Evolutionary conservation across 768 basidiomycete species (phyloP), one percentile per base, ranked within the genome.

Genomic region (Cyclocybe aegerita): DNA sequence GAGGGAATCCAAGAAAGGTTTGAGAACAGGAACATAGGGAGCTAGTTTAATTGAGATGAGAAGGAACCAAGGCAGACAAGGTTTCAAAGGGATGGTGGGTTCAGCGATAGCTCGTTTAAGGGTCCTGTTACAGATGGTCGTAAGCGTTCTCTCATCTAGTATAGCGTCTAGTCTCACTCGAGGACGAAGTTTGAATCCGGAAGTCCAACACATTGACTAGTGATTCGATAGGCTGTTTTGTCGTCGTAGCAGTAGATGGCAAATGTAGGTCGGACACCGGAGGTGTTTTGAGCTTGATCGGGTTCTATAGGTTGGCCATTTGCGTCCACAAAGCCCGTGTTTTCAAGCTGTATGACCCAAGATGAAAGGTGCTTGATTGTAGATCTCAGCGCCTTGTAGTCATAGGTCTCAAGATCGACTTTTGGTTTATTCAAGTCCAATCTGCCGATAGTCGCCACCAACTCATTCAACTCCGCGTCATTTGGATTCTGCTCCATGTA

Each of bases 1-100:
- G n/a, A 73, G 65, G 0, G 70, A 67, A 46, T 73, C 68, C 34
- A 73, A 57, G 55, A 73, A 73, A n/a, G 68, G 67, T 15, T 57
- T 60, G 3, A 73, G 57, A 16, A 57, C 50, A 9, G 52, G 36
- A 8, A 56, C 47, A 43, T 71, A 69, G 29, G 59, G 63, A 15
- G 59, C 42, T 14, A 71, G 55, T 39, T 65, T 66, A 39, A 61
- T 57, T 1, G 68, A 65, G 15, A 71, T 42, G 5, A 70, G 39
- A 1, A 70, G 55, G 36, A 64, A 53, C 47, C 51, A 59, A 2
- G 71, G 70, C 1, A 70, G 61, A 31, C 49, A 48, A 4, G 64
- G 62, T 34, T 58, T 61, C 10, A 65, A 46, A 33, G 70, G 69
- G 4, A 66, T 59, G 12, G 62, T 32, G 9, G 68, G 70, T 14